Base-by-base conservation (phyloP, 1,139 yeast genomes). In the Cylindricascospora bacillispora region DNA sequence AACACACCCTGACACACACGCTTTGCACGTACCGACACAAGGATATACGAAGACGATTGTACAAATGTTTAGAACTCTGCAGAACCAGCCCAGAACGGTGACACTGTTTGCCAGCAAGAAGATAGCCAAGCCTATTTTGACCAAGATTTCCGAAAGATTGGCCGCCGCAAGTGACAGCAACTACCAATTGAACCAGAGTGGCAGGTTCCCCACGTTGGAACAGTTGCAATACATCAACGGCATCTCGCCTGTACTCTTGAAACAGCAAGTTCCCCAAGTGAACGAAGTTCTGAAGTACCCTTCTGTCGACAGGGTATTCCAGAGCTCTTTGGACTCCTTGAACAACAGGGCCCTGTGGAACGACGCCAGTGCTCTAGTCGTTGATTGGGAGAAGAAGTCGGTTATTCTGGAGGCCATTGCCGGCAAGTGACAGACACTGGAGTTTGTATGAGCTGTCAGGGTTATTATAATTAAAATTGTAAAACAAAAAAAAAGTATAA, bases 301-400 rank as follows among this genome's bases (percentile, higher is more conserved):
- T 13, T 31, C 47, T 5, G 37, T 34, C 19, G 39, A 43, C 29
- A 29, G 42, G 4, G 26, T 45, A 9, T 49, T 45, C 34, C 43
- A 45, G n/a, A 34, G 40, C 15, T 33, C 39, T 7, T 31, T 49
- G 25, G 30, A 31, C 18, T 37, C 43, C 5, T 38, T 46, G 22
- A 41, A 39, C 15, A 25, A 30, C 9, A 27, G 27, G 16, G 45
- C 44, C 3, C 17, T 31, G 14, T 49, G 54, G 54, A 40, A 40
- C 25, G 31, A 39, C 6, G 21, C 34, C 15, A 27, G 37, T 4
- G 31, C 50, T 6, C 29, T 49, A 18, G 48, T 52, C 52, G 45
- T 49, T 6, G 54, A 49, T 30, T 49, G 54, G 54, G 54, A 49
- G 35, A 41, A 36, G 23, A 39, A 38, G 29, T 28, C 27, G 15